These are phyloP conservation scores for Boletus sp. DNA, from an alignment of 1,284 basidiomycete species.

Conservation along the genomic window DNA sequence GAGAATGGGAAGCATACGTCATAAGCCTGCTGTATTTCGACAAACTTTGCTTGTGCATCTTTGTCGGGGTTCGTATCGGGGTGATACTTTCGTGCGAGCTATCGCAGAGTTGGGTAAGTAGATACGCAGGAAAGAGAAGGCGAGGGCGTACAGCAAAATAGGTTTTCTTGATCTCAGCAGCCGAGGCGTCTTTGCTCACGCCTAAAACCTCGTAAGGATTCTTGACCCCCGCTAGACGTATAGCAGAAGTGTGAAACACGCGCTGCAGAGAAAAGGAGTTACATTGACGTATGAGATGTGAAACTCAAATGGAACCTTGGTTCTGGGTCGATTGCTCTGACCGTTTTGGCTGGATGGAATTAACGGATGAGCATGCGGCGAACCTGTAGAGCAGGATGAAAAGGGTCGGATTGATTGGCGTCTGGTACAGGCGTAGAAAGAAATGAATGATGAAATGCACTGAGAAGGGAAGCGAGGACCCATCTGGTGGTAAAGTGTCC, in stretches of 20 bases:
- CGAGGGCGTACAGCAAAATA: constrained; percentile 80
- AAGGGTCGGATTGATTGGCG: constrained; percentile 38
- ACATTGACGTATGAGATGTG: constrained; percentile 12
- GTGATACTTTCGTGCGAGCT: constrained; percentile 98
- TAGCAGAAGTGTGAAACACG: constrained; percentile 66
- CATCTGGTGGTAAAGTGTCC: constrained; percentile 30
- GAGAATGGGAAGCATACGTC: constrained; percentile 60
- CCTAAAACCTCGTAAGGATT: constrained; percentile 92
- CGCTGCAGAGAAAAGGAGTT: constrained; percentile 45
- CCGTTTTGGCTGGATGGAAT: constrained; percentile 15
- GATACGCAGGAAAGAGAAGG: constrained; percentile 4
- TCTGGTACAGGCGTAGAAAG: constrained; percentile 51
- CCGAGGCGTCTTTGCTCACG: constrained; percentile 78
- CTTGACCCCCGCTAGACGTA: constrained; percentile 57
- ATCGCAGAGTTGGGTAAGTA: constrained; percentile 13
- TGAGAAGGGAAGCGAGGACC: constrained; percentile 45
- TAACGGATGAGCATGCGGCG: constrained; percentile 25
- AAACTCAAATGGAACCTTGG: constrained; percentile 26
- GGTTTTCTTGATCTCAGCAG: constrained; percentile 92
- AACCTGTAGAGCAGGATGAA: constrained; percentile 37
- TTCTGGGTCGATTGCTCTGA: constrained; percentile 13
- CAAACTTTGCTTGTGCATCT: constrained; percentile 87
- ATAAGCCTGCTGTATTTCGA: constrained; percentile 97
- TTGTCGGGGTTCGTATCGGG: constrained; percentile 97
- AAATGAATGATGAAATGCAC: constrained; percentile 53